Evolutionary conservation across 768 basidiomycete genomes (phyloP), one percentile per base, ranked within the genome.

Genomic region (Tylopilus sp.): DNA sequence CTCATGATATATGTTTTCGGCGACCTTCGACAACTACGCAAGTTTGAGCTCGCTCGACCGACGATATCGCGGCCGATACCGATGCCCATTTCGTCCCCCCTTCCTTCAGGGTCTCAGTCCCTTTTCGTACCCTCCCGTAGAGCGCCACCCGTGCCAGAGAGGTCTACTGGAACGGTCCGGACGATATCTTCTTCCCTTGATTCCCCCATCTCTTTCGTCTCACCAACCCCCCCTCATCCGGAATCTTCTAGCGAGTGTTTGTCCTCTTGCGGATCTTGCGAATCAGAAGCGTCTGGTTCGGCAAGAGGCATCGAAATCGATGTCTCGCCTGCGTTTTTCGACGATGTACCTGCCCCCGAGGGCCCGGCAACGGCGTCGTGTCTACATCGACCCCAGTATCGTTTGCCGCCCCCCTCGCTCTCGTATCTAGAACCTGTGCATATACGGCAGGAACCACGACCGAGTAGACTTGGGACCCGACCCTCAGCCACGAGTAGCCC

Each of bases 1-100:
- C 64, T 90, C 50, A 87, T 87, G 63, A 80, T 91, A 6, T 91
- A 89, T 63, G 63, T 90, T 28, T 89, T 90, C 60, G 89, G 89
- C 9, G 89, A 91, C 68, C 74, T 90, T 19, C 76, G 89, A 9
- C 89, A 91, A 62, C 76, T 91, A 19, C 82, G 85, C 59, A 85
- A 82, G 57, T 89, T 89, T 61, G 89, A 90, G 65, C 81, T 91
- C n/a, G 67, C 81, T 4, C 76, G 87, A 21, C 88, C 87, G 11
- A 70, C 80, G 14, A 84, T 86, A 57, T 84, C 85, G 0, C 76
- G 75, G 48, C 73, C 72, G 2, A 64, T 71, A 3, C 56, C 63
- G 3, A 46, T 53, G 21, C 42, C 59, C 7, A 48, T 64, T 12
- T 59, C 64, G 6, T 40, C 52, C 0, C 62, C 69, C 14, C 13